phyloP scores from a whole-genome alignment of 257 asterid genomes.

The Leonotis leonurus region DNA sequence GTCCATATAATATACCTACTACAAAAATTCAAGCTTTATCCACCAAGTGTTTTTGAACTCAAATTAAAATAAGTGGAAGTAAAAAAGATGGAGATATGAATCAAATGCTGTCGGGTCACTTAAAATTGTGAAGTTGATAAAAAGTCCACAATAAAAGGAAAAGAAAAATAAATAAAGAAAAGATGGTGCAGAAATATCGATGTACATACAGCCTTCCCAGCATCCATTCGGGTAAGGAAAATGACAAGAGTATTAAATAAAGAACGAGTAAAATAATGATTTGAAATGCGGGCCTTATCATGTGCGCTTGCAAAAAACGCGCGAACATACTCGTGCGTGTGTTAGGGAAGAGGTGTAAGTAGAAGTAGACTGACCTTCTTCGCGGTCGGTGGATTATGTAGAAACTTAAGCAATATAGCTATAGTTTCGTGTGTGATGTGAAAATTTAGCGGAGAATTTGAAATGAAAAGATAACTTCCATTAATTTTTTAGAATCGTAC shows the following conservation, averaged over 20 bases:
- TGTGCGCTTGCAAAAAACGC: too few species aligned
- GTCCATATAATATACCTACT: constrained; percentile 22
- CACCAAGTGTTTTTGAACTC: neutral
- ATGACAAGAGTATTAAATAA: constrained; percentile 16
- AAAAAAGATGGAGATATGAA: constrained; percentile 20
- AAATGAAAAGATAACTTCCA: too few species aligned
- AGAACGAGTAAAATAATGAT: neutral
- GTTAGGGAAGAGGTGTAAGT: too few species aligned
- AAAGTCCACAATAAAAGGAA: neutral
- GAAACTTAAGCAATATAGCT: too few species aligned
- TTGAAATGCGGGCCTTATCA: constrained; percentile 28
- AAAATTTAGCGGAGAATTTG: too few species aligned
- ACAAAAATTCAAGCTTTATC: constrained; percentile 8
- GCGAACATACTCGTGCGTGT: too few species aligned
- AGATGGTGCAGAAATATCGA: constrained; percentile 15
- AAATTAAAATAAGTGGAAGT: constrained; percentile 3
- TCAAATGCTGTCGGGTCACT: constrained; percentile 7
- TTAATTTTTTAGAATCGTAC: too few species aligned
- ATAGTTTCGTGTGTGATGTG: too few species aligned
- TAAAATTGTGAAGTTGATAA: neutral
- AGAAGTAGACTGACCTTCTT: too few species aligned
- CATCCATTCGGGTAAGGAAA: constrained; percentile 5
- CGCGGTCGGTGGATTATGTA: too few species aligned
- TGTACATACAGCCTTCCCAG: constrained; percentile 16
- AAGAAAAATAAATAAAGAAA: neutral